Percentiles rank a stretch among this genome's conserved stretches.
These are phyloP conservation scores for Sideroxylon spinosum DNA, from an alignment of 179 eudicot species.

Conservation along the genomic window DNA sequence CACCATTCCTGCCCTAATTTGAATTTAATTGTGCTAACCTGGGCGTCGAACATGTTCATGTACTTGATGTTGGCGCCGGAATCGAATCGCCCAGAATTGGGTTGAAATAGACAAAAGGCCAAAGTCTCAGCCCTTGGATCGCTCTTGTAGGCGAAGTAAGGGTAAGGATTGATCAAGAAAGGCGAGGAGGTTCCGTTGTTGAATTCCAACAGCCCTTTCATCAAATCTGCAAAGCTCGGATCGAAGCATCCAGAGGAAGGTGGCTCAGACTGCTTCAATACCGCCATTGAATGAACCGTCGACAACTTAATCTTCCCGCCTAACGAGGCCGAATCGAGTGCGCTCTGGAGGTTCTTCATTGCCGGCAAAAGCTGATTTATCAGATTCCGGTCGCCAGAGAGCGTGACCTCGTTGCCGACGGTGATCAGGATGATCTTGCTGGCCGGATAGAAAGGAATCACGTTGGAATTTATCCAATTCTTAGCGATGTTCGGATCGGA, in stretches of 20 bases:
- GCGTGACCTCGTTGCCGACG: conserved; percentile 79
- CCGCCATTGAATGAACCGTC: conserved; percentile 83
- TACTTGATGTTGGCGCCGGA: conserved; percentile 70
- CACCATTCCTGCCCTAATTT: too few species aligned
- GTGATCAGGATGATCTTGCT: conserved; percentile 64
- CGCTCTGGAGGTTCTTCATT: conserved; percentile 67
- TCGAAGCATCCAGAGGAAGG: conserved; percentile 77
- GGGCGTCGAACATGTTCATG: conserved; percentile 96
- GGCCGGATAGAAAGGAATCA: conserved; percentile 61
- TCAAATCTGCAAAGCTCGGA: conserved; percentile 41
- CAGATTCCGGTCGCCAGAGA: conserved; percentile 55
- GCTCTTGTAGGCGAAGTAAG: conserved; percentile 81
- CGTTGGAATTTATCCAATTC: conserved; percentile 62
- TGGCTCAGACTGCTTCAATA: conserved; percentile 75
- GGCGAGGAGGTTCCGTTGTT: conserved; percentile 61
- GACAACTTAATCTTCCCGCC: conserved; percentile 84
- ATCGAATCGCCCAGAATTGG: conserved; percentile 78
- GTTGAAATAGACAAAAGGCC: conserved; percentile 83
- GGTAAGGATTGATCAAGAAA: conserved; percentile 80
- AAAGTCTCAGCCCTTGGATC: conserved; percentile 87
- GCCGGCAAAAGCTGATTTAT: conserved; percentile 67
- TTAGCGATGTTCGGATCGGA: conserved; percentile 57
- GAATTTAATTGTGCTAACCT: conserved; percentile 33
- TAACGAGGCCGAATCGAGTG: conserved; percentile 48
- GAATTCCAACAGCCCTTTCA: conserved; percentile 68